Evolutionary conservation across 495 filamentous ascomycete species (phyloP), one percentile per base, ranked within the genome.

Genomic region (Neurospora cerealis): DNA sequence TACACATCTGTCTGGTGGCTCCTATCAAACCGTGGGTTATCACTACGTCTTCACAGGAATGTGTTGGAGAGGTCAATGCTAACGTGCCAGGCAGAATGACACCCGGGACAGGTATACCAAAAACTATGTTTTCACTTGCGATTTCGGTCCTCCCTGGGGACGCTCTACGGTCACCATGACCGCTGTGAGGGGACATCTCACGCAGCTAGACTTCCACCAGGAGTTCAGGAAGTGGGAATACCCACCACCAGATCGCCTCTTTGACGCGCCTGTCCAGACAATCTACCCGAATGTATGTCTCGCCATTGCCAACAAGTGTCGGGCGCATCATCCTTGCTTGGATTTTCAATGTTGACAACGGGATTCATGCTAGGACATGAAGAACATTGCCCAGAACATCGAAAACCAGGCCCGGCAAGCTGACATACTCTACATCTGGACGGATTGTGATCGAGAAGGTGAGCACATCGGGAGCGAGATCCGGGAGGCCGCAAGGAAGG

Each of bases 391-490:
- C 10, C 84, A 89, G 6, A 99, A 99, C 78, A 98, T 99, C 78
- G 86, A 90, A 69, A 81, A 85, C 7, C 89, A 96, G 80, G 96
- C 96, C 15, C 87, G 87, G 62, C 86, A 87, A 76, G 84, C 88
- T 71, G 87, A 85, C 76, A 89, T 89, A 24, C 86, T 99, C 17
- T 96, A 94, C 81, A 97, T 99, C 77, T 99, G 96, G 96, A 99
- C 96, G 1, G 96, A 99, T 86, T 98, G 96, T 83, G 96, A 99
- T 86, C 90, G 95, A 70, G 96, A 99, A 86, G 96, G 96, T 19
- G 96, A 99, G 82, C 91, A 98, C 77, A 99, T 99, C 74, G 96
- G 96, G 1, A 84, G 91, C n/a, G 96, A 98, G 78, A 94, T 99
- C 70, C 89, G 93, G 44, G 88, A 92, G 73, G 90, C 94, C 42